Conservation (phyloP, 148 eudicot genomes). For the Rhododendron kiyosumense region DNA sequence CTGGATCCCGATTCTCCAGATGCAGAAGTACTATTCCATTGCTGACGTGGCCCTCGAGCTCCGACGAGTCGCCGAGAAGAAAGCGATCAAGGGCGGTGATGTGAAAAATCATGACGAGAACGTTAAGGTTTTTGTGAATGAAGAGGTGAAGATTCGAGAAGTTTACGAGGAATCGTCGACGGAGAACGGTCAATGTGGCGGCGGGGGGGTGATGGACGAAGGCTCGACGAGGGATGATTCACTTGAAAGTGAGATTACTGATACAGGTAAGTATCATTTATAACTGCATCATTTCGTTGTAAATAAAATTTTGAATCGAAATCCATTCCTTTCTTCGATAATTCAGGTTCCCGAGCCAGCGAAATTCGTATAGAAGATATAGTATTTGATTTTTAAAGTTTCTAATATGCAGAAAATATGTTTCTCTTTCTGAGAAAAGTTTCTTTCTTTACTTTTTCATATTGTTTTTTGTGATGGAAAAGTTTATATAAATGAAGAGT, state of each 20-base stretch:
- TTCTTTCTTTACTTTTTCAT: background rate
- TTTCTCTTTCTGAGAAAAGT: background rate
- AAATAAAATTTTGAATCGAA: background rate
- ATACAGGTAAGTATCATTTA: slow-evolving; percentile 45
- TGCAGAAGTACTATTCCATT: slow-evolving; percentile 84
- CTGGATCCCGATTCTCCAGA: slow-evolving; percentile 96
- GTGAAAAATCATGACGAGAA: background rate
- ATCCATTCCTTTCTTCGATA: background rate
- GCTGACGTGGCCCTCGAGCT: slow-evolving; percentile 68
- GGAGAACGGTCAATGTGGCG: slow-evolving; percentile 23
- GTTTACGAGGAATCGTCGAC: slow-evolving; percentile 5
- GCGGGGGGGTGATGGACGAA: slow-evolving; percentile 26
- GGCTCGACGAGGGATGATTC: slow-evolving; percentile 49
- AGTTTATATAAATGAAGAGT: too few species aligned
- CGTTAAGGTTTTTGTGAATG: background rate
- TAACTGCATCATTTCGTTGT: background rate
- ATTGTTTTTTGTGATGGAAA: background rate
- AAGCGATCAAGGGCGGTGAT: slow-evolving; percentile 5
- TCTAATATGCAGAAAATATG: background rate
- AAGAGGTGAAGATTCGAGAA: slow-evolving; percentile 5
- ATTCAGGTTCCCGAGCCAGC: too few species aligned
- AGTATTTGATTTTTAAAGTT: too few species aligned
- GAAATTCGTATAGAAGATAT: too few species aligned
- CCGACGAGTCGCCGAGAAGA: slow-evolving; percentile 41
- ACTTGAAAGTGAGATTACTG: slow-evolving; percentile 69